Evolutionary conservation across 2,329 filamentous ascomycete genomes (phyloP).

Genomic region (Phialophora verrucosa): DNA sequence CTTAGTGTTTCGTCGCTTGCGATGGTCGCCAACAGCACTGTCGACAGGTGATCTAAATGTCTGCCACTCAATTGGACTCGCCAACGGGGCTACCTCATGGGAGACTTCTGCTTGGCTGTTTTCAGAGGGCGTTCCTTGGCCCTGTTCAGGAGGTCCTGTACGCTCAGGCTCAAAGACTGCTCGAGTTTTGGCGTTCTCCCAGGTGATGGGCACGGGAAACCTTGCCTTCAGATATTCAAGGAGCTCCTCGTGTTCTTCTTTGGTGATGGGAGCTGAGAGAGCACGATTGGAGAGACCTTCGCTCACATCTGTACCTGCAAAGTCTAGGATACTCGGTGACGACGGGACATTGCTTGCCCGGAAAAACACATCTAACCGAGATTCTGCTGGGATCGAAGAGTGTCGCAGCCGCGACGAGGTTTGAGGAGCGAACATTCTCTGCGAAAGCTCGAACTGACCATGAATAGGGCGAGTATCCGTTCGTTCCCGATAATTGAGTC

Average conservation of each 20-base stretch:
- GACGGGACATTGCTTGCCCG: background rate
- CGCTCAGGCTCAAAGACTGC: conserved; percentile 2
- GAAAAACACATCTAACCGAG: background rate
- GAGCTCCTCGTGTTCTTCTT: background rate
- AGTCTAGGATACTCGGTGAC: background rate
- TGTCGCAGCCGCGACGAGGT: background rate
- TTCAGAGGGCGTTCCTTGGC: background rate
- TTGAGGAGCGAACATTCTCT: background rate
- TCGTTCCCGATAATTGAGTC: background rate
- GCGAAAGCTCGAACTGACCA: background rate
- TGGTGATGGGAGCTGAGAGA: conserved; percentile 2
- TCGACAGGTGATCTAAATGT: background rate
- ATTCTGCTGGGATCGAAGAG: conserved; percentile 2
- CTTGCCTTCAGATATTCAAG: background rate
- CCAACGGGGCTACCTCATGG: background rate
- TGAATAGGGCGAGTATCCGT: background rate
- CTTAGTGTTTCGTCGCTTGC: background rate
- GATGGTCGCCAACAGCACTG: background rate
- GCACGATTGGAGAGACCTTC: background rate
- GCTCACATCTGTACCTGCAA: background rate
- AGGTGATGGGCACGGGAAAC: conserved; percentile 2
- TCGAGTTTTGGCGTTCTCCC: conserved; percentile 1
- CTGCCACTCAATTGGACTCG: background rate
- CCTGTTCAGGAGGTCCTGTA: background rate
- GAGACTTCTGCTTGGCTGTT: background rate